Evolutionary conservation across 2,329 filamentous ascomycete species (phyloP).

Genomic region (Fonsecaea multimorphosa): DNA sequence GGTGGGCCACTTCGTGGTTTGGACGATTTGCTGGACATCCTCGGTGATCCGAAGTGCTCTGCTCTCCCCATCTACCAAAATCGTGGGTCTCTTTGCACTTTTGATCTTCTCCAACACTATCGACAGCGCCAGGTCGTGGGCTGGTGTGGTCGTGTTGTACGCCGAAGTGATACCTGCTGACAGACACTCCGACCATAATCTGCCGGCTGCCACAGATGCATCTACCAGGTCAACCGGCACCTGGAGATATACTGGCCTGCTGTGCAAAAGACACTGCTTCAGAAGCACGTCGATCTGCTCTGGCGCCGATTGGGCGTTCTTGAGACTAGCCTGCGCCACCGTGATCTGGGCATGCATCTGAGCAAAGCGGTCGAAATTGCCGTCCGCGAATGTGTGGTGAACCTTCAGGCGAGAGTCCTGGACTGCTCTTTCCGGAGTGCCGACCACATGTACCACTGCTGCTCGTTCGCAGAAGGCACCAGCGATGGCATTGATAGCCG

Average conservation of each 20-base stretch:
- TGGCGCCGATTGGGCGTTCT: conserved; percentile 53
- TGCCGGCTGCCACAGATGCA: conserved; percentile 35
- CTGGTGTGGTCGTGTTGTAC: not conserved
- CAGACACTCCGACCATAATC: conserved; percentile 63
- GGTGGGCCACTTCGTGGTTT: conserved; percentile 54
- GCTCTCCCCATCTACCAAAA: conserved; percentile 60
- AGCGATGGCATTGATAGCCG: conserved; percentile 44
- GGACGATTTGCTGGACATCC: conserved; percentile 50
- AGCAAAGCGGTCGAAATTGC: conserved; percentile 59
- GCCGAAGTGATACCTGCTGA: not conserved
- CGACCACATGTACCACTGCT: conserved; percentile 66
- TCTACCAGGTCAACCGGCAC: conserved; percentile 61
- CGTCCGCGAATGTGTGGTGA: conserved; percentile 50
- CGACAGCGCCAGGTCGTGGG: conserved; percentile 4
- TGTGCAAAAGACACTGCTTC: conserved; percentile 58
- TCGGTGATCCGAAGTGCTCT: conserved; percentile 49
- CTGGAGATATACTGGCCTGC: conserved; percentile 62
- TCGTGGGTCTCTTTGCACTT: conserved; percentile 53
- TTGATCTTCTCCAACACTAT: conserved; percentile 49
- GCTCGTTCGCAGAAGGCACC: conserved; percentile 64
- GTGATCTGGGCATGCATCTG: conserved; percentile 58
- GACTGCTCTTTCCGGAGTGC: conserved; percentile 56
- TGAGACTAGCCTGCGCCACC: conserved; percentile 54
- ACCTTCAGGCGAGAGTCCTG: conserved; percentile 53
- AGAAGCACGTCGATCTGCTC: conserved; percentile 60